Evolutionary conservation across 805 yeast genomes (phyloP), one percentile per base, ranked within the genome.

Genomic region (Yarrowia bubula): DNA sequence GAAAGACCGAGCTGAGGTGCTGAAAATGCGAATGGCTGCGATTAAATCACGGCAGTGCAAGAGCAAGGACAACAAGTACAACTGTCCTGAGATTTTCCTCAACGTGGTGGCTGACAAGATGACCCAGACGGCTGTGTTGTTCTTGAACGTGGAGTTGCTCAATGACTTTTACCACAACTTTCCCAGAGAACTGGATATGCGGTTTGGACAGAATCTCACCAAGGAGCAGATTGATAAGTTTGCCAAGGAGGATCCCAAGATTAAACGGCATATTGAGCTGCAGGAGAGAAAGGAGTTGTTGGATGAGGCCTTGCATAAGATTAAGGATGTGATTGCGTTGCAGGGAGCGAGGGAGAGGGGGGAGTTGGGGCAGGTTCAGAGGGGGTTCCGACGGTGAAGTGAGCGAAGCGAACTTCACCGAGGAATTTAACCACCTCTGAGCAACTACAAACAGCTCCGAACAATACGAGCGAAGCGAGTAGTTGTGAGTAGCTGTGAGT

Each of bases 91-190:
- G 75, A 83, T 92, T 7, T 96, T 92, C 70, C 79, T 95, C 74
- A 96, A 91, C 73, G 96, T 91, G 2, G 97, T 95, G 4, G 88
- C 95, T 61, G 92, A 91, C 68, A 95, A 95, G 75, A 78, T 95
- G 28, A 90, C 98, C 0, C 88, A 93, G 11, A 95, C 99, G 0
- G 95, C 99, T 0, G 95, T 95, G 3, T 76, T 95, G 67, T 95
- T 95, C 71, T 78, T 95, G 73, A 95, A 95, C 73, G 98, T 96
- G 65, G 99, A 95, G 76, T 79, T 95, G 65, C 79, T 95, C 68
- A 89, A 96, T 69, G 99, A 96, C 76, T 95, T 95, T 73, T 96
- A 93, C 74, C 95, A 96, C 75, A 91, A 92, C 70, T 93, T 95
- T 76, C 98, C 99, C 2, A 83, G 98, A 66, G 98, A 92, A 75